Percentiles rank a stretch among this genome's conserved stretches.
phyloP scores from a whole-genome alignment of 1,139 yeast genomes.

The Nakaseomyces kungkrabaensis region DNA sequence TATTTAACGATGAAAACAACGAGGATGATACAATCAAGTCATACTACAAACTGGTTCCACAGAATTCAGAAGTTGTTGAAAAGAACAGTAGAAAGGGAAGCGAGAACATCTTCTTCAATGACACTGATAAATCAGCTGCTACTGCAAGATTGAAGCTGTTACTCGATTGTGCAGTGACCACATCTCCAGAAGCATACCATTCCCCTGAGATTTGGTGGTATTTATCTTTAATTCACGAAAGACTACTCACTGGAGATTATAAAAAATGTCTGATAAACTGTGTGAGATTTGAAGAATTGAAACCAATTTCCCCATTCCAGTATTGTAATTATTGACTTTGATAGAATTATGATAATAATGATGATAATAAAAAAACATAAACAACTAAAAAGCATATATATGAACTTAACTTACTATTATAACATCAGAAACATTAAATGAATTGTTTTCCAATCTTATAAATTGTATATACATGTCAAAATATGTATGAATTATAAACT shows the following conservation, averaged over 20 bases:
- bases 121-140: constrained; percentile 54
- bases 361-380: not conserved
- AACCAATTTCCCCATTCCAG: constrained; percentile 48
- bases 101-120: constrained; percentile 30
- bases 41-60: constrained; percentile 9
- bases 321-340: constrained; percentile 11
- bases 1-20: constrained; percentile 31
- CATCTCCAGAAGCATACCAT: constrained; percentile 41
- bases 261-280: constrained; percentile 57
- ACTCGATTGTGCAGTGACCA: constrained; percentile 49
- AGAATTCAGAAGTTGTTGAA: constrained; percentile 2
- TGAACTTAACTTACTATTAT: no score
- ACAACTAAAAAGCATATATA: not conserved
- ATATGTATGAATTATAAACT: no score
- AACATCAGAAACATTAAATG: no score
- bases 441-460: no score
- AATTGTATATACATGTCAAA: no score
- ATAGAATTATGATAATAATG: no score
- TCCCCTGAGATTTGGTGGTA: constrained; percentile 68
- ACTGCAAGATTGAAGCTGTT: constrained; percentile 52
- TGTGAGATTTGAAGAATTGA: constrained; percentile 54
- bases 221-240: constrained; percentile 56
- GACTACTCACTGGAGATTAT: constrained; percentile 44
- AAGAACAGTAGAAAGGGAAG: not conserved
- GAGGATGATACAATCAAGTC: constrained; percentile 10